Conservation (phyloP, 2,329 filamentous ascomycete genomes). For the Chaetomiaceae sp. region DNA sequence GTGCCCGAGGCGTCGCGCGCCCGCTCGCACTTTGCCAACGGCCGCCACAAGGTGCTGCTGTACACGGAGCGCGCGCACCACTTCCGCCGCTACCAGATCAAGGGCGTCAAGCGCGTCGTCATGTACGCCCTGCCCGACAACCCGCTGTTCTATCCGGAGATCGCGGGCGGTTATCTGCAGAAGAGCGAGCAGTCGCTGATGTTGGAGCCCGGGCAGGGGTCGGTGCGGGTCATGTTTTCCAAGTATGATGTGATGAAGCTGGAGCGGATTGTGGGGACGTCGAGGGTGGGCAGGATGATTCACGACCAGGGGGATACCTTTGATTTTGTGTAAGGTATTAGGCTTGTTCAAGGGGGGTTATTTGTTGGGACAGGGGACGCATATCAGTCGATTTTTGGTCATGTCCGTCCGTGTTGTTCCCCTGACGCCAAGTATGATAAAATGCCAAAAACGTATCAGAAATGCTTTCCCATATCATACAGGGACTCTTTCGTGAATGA, state of each 20-base stretch:
- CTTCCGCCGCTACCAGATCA: conserved; percentile 80
- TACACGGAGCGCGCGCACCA: conserved; percentile 97
- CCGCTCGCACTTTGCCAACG: conserved; percentile 79
- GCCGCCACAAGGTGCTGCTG: conserved; percentile 74
- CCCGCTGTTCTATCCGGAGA: conserved; percentile 71
- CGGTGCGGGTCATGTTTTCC: conserved; percentile 65
- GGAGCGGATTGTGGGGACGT: conserved; percentile 79
- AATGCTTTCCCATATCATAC: conserved; percentile 6
- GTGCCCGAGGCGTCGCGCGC: conserved; percentile 75
- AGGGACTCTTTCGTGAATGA: background rate
- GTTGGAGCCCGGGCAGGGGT: conserved; percentile 55
- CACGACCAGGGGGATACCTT: conserved; percentile 83
- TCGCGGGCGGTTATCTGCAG: conserved; percentile 63
- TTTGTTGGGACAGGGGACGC: no score
- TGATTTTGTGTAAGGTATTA: conserved; percentile 68
- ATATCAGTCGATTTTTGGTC: no score
- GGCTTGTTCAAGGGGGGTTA: no score
- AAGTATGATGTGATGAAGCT: conserved; percentile 86
- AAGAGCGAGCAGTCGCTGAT: conserved; percentile 53
- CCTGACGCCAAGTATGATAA: background rate
- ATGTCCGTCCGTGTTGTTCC: background rate
- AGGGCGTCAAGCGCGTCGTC: conserved; percentile 76
- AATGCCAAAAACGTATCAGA: background rate
- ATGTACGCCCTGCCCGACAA: conserved; percentile 92
- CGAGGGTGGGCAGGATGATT: conserved; percentile 79